Conservation (phyloP, 2,329 filamentous ascomycete genomes). For the Septoria linicola region DNA sequence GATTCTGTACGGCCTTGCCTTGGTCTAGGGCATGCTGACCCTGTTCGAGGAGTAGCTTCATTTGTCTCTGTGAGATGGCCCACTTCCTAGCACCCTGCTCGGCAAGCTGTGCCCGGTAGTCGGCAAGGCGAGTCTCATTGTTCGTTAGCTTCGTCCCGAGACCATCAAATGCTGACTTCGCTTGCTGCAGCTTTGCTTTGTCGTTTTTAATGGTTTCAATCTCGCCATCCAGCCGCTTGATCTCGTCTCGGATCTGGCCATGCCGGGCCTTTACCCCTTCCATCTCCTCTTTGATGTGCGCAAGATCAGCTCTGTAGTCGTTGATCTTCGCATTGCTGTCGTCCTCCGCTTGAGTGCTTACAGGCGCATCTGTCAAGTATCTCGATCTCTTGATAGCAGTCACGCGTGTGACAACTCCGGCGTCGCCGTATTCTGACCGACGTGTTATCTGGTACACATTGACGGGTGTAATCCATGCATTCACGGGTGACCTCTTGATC, state of each 20-base stretch:
- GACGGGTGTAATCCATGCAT: slow-evolving; percentile 67
- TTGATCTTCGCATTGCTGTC: slow-evolving; percentile 57
- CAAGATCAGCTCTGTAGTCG: slow-evolving; percentile 43
- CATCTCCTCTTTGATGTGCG: slow-evolving; percentile 42
- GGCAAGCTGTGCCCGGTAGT: slow-evolving; percentile 42
- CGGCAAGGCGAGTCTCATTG: slow-evolving; percentile 48
- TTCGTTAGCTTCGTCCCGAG: slow-evolving; percentile 71
- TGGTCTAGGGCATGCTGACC: slow-evolving; percentile 53
- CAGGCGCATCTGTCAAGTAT: slow-evolving; percentile 74
- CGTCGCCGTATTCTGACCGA: slow-evolving; percentile 75
- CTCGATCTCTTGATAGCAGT: slow-evolving; percentile 59
- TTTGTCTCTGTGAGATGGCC: slow-evolving; percentile 47
- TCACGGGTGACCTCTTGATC: slow-evolving; percentile 58
- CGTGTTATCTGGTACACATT: slow-evolving; percentile 65
- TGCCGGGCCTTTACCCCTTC: slow-evolving; percentile 23
- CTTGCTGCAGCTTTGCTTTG: slow-evolving; percentile 54
- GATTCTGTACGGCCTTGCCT: slow-evolving; percentile 59
- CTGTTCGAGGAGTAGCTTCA: slow-evolving; percentile 34
- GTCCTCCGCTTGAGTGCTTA: slow-evolving; percentile 64
- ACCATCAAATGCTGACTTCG: slow-evolving; percentile 62
- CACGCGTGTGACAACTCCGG: slow-evolving; percentile 68
- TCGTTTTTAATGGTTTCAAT: slow-evolving; percentile 21
- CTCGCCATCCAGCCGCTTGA: slow-evolving; percentile 47
- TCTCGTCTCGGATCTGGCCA: slow-evolving; percentile 28
- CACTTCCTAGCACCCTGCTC: slow-evolving; percentile 49